Evolutionary conservation across 768 basidiomycete species (phyloP).

Genomic region (Collybiopsis confluens): DNA sequence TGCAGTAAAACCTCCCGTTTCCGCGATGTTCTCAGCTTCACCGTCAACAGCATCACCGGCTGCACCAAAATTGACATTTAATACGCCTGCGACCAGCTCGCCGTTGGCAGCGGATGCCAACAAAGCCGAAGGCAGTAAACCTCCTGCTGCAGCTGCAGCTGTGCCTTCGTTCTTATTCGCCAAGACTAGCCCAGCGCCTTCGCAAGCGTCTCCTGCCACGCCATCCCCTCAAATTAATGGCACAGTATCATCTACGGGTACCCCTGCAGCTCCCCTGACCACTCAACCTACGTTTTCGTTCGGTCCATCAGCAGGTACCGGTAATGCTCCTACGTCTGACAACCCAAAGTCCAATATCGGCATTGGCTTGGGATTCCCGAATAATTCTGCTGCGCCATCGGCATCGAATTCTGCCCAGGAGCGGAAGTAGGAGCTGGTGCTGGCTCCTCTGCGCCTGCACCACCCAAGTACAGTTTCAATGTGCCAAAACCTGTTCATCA

Average conservation of each 20-base stretch:
- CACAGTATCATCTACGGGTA: not conserved
- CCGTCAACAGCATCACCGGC: conserved; percentile 13
- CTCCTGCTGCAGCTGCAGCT: conserved; percentile 7
- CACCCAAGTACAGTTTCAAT: conserved; percentile 9
- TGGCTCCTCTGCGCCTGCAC: conserved; percentile 5
- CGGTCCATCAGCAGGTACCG: conserved; percentile 10
- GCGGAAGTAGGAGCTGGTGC: conserved; percentile 2
- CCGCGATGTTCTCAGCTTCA: too few species aligned
- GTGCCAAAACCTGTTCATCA: conserved; percentile 11
- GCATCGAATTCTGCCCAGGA: conserved; percentile 6
- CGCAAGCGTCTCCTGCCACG: conserved; percentile 10
- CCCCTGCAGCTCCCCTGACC: conserved; percentile 14
- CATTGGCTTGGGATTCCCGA: conserved; percentile 10
- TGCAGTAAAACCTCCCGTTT: too few species aligned
- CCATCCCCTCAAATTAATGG: conserved; percentile 3
- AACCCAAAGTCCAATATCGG: conserved; percentile 11
- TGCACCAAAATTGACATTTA: conserved; percentile 25
- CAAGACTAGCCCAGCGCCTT: conserved; percentile 14
- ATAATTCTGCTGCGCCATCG: conserved; percentile 10
- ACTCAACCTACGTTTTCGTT: conserved; percentile 14
- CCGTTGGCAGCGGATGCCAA: conserved; percentile 11
- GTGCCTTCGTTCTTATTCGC: conserved; percentile 13
- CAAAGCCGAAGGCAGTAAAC: conserved; percentile 5
- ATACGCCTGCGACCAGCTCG: conserved; percentile 15
- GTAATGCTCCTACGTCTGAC: not conserved